phyloP scores from a whole-genome alignment of 345 rosid genomes.

The Pelargonium nanum region DNA sequence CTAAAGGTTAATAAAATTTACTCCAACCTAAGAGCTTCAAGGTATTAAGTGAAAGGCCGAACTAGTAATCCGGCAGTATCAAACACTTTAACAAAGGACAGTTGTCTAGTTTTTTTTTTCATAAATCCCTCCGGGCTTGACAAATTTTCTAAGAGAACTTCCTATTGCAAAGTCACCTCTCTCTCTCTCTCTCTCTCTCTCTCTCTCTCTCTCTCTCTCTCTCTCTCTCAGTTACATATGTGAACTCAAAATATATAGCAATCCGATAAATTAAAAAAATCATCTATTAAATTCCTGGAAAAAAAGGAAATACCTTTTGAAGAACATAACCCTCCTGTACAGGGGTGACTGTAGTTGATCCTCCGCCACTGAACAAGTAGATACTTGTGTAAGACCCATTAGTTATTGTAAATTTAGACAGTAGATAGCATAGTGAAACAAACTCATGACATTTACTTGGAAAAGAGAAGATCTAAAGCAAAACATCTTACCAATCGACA shows the following conservation, averaged over 20 bases:
- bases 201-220: not conserved
- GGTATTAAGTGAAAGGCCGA: no score
- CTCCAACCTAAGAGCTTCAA: no score
- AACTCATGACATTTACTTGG: not conserved
- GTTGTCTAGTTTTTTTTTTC: no score
- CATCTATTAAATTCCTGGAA: not conserved
- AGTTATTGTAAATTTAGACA: not conserved
- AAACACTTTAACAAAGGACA: no score
- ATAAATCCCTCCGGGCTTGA: not conserved
- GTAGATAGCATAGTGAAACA: not conserved
- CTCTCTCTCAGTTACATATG: not conserved
- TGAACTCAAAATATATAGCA: not conserved
- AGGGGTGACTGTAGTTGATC: conserved; percentile 89
- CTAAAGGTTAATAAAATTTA: no score
- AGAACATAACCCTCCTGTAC: conserved; percentile 98
- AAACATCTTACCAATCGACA: conserved; percentile 66
- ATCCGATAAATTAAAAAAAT: no score
- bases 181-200: not conserved
- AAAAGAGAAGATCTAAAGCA: not conserved
- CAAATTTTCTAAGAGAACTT: no score
- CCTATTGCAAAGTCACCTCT: no score
- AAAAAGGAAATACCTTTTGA: conserved; percentile 56
- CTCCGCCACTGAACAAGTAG: conserved; percentile 69
- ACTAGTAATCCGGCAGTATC: no score
- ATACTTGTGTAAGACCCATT: not conserved